phyloP scores from a whole-genome alignment of 2,329 filamentous ascomycete genomes.

The Talaromyces marneffei region DNA sequence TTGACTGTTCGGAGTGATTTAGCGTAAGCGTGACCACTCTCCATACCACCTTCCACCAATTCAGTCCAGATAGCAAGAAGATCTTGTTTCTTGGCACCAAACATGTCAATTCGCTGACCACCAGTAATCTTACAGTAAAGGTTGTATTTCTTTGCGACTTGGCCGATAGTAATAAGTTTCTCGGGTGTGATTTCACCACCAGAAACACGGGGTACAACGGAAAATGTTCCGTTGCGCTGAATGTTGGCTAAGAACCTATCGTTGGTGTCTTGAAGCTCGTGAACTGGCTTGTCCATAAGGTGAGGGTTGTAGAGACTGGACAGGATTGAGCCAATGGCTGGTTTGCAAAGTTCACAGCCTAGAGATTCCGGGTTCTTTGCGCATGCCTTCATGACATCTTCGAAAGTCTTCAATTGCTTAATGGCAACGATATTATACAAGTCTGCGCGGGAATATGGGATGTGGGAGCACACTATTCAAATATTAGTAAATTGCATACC shows the following conservation, averaged over 20 bases:
- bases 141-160: conserved; percentile 75
- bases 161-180: conserved; percentile 75
- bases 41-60: conserved; percentile 77
- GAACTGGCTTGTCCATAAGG: conserved; percentile 63
- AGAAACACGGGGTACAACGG: conserved; percentile 74
- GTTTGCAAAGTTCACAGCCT: conserved; percentile 84
- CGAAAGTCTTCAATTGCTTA: conserved; percentile 66
- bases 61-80: conserved; percentile 74
- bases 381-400: conserved; percentile 70
- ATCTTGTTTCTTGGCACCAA: conserved; percentile 83
- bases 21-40: conserved; percentile 84
- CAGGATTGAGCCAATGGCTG: conserved; percentile 72
- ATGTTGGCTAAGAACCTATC: conserved; percentile 85
- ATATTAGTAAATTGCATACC: conserved; percentile 7
- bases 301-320: conserved; percentile 78
- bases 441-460: conserved; percentile 75
- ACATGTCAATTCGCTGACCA: conserved; percentile 87
- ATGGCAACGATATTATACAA: conserved; percentile 86
- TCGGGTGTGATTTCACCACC: conserved; percentile 85
- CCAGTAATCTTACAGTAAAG: conserved; percentile 91
- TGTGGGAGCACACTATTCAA: conserved; percentile 66
- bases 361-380: conserved; percentile 66
- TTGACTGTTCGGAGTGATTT: conserved; percentile 87
- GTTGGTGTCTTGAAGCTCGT: conserved; percentile 84
- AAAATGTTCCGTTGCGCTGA: conserved; percentile 85